Evolutionary conservation across 2,329 filamentous ascomycete genomes (phyloP), one percentile per base, ranked within the genome.

Genomic region (Acarospora socialis): DNA sequence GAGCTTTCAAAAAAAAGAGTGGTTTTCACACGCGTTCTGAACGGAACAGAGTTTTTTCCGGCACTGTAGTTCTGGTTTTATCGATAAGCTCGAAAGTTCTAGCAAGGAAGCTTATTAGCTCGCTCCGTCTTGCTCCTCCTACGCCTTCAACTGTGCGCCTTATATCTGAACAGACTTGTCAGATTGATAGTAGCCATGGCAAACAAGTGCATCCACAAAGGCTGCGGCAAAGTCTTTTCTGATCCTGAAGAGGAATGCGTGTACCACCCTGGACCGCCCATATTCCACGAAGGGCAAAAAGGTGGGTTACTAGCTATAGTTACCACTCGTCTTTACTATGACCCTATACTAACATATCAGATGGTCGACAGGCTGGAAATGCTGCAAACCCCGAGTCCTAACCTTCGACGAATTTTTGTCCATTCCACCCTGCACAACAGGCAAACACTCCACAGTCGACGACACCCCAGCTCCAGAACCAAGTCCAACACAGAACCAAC

Each of bases 201-300:
- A 36, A 70, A 76, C 49, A 95, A 92, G 63, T 98, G 90, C 57
- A 83, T 94, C 36, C 90, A 94, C 63, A 86, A 92, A 59, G 84
- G 86, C 54, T 98, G 90, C 59, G 83, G 80, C 49, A 95, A 94
- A 67, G 58, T 66, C 42, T 95, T 83, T 57, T 75, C 76, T 29
- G 79, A 94, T 55, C 60, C 76, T 7, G 73, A 82, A 24, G 87
- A 93, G 56, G 68, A 76, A 45, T 98, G 90, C 61, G 62, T 73
- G 46, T 95, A 94, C 62, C 90, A 98, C 60, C 83, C 87, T 25
- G 86, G 86, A 35, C 82, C 86, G 42, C 90, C 90, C 27, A 68
- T 90, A 53, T 98, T 98, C 57, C 90, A 95, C 55, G 90, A 98
- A 62, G 90, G 90, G 39, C 87, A 94, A 61, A 95, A 98, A 75